Base-by-base conservation (phyloP, 352 stramenopile species). In the Pythium sp. region DNA sequence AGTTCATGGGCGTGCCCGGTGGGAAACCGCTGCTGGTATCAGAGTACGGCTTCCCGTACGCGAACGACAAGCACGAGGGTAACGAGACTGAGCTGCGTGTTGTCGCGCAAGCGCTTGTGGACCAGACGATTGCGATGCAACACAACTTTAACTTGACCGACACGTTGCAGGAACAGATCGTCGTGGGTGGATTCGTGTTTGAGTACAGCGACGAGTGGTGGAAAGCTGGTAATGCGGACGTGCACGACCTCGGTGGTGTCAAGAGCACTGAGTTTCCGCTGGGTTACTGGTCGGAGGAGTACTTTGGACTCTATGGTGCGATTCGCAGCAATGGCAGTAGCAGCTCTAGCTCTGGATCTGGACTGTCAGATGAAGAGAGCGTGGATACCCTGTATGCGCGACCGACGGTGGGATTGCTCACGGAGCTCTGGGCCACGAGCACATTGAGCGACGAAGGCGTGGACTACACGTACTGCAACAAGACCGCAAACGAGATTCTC, bases 191-290 rank as follows among this genome's bases (percentile, higher is more conserved):
- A 0, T 91, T 91, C 28, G 73, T 91, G 11, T 91, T 91, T 56
- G 83, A 91, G 70, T 91, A 89, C 81, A 86, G 79, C 65, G 83
- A 91, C 68, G 83, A 91, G 54, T 92, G 84, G 84, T 91, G 84
- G 82, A 92, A 92, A 49, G 63, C 80, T 3, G 83, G 83, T 9
- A 74, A 80, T 26, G 71, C 72, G 30, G 67, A 80, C 51, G 67
- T 79, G 41, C 83, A 92, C 72, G 82, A 92, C 67, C 59, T 84
- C 7, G 80, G 82, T 1, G 60, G 73, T 14, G 73, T 79, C 20
- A 69, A 72, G 58, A 87, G 85, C 71, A 57, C 70, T 14, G 72
- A 73, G 0, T 92, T 92, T 68, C 83, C 83, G 11, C 64, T 92
- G n/a, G 81, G 81, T 0, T 92, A 74, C 68, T 69, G 86, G 20